Evolutionary conservation across 2,329 filamentous ascomycete genomes (phyloP), one percentile per base, ranked within the genome.

Genomic region (Penicillium sp.): DNA sequence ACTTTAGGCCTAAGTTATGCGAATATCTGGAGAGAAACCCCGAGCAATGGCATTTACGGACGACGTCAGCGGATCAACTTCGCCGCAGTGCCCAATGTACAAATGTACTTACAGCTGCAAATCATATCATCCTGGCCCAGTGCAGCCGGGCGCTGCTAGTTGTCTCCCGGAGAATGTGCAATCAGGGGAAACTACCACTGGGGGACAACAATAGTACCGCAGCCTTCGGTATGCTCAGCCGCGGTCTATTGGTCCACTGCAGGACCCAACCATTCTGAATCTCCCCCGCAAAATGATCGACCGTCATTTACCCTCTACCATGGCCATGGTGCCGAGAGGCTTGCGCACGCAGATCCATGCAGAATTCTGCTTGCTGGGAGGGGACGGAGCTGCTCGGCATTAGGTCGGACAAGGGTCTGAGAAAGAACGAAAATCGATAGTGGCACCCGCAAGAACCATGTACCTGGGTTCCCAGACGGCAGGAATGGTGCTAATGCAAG

Each of bases 241-340:
- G n/a, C 7, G 14, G 17, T 38, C 16, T 33, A 47, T 43, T 50
- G 43, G 38, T 7, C 15, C n/a, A 11, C n/a, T 48, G 36, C 41
- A 47, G 41, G 27, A 17, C 18, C 30, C 17, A 38, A 28, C 37
- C 28, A 46, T 26, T 43, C 32, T 44, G 41, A 36, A 41, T 17
- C 27, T 41, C 17, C 46, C 37, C 47, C 46, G 39, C 48, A 49
- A 47, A 50, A 37, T 41, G 39, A 45, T 43, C 30, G 31, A 20
- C 40, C 14, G 28, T 4, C 35, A 17, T 9, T 31, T 41, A 32
- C 31, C 31, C 15, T 17, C 11, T 27, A 15, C 20, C 28, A 29
- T 18, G 23, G 29, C n/a, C 32, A 37, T 33, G 31, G 40, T 17
- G 36, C 15, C 8, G 8, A 39, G 35, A 39, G 46, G 35, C 43